Evolutionary conservation across 208 protist genomes (phyloP), one percentile per base, ranked within the genome.

Genomic region (Crithidia bombi): DNA sequence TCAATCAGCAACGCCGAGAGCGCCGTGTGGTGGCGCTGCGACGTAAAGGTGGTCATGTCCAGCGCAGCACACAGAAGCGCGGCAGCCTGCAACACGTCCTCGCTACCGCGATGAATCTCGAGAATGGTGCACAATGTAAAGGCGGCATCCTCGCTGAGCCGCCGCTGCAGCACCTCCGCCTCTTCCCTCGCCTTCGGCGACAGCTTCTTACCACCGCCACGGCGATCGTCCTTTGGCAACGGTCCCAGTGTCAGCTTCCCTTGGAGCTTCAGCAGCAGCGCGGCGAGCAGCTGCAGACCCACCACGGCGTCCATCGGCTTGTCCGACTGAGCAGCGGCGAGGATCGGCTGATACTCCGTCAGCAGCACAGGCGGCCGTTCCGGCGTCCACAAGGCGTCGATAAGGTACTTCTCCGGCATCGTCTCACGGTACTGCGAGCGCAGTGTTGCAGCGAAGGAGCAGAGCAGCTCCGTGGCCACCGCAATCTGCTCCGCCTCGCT

Each of bases 341-440:
- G 62, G 15, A 95, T 73, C 23, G 82, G 79, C 46, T 78, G 41
- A 54, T 92, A 93, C 46, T 77, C 69, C 3, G 70, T 79, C 35
- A 94, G 74, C 61, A 97, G 49, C 52, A 79, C 69, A 21, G 87
- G 86, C 15, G 84, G 75, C 12, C 85, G 75, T 51, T 89, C 80
- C 54, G 85, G 62, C 19, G 63, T 85, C 83, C 84, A 97, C 6
- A 97, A 56, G n/a, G 92, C 87, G 63, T 95, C 89, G 58, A 97
- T 81, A 30, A 97, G 54, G 75, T 97, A 97, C 43, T 78, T 79
- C 79, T 97, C 89, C 14, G 92, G 87, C 82, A 89, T 87, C 38
- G 78, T 55, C 76, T 96, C 89, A 10, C 65, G 64, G 73, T 93
- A 90, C 62, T 91, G 81, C 33, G 74, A 49, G 12, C 92, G 85